A percentile compares a stretch with the other conserved stretches of the same genome.
Evolutionary conservation across 768 basidiomycete genomes (phyloP).

Genomic region (Mrakia gelida): DNA sequence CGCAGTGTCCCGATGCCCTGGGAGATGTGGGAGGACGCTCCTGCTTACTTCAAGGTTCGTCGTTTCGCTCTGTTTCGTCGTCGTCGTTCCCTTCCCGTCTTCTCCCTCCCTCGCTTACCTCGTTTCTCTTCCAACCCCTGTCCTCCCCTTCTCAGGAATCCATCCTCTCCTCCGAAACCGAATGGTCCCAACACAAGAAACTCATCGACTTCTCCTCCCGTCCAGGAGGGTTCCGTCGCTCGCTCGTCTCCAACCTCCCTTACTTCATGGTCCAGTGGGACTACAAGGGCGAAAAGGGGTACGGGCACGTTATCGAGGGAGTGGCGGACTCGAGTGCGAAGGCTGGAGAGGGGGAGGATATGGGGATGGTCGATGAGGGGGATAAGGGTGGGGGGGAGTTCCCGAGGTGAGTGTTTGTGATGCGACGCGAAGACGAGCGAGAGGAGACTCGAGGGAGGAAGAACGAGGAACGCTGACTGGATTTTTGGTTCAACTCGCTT

Average conservation of each 20-base stretch:
- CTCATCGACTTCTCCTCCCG: slow-evolving; percentile 86
- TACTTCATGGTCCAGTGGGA: slow-evolving; percentile 99
- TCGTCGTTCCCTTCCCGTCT: not conserved
- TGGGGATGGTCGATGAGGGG: slow-evolving; percentile 69
- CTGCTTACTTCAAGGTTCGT: slow-evolving; percentile 84
- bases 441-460: too few species aligned
- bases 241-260: slow-evolving; percentile 93
- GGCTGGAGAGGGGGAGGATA: slow-evolving; percentile 55
- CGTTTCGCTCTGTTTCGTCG: slow-evolving; percentile 27
- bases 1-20: slow-evolving; percentile 72
- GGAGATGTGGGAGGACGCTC: slow-evolving; percentile 77
- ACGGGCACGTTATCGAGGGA: slow-evolving; percentile 97
- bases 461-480: not conserved
- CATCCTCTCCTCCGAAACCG: slow-evolving; percentile 82
- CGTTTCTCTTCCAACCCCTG: slow-evolving; percentile 1
- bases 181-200: slow-evolving; percentile 99
- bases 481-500: not conserved
- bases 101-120: not conserved
- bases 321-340: slow-evolving; percentile 57
- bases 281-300: slow-evolving; percentile 94
- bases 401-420: slow-evolving; percentile 58
- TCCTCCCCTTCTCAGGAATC: slow-evolving; percentile 61
- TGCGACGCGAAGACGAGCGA: not conserved
- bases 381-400: slow-evolving; percentile 90
- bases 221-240: slow-evolving; percentile 87